These are phyloP conservation scores for Pleurotus tuoliensis DNA, from an alignment of 768 basidiomycete species.

Conservation along the genomic window DNA sequence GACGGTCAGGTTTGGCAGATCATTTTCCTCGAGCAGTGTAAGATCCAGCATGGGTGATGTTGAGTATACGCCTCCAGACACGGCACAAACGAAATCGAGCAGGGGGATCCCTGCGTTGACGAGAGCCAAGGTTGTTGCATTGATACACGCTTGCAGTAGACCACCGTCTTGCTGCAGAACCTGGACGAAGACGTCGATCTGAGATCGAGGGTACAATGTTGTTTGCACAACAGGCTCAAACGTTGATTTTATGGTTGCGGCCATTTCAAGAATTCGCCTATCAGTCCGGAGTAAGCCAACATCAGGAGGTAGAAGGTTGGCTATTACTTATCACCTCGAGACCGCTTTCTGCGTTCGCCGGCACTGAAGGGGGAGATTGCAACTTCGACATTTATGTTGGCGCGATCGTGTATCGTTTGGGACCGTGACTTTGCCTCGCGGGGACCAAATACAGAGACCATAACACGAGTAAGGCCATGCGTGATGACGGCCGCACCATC, in stretches of 20 bases:
- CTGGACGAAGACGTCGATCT: slow-evolving; percentile 93
- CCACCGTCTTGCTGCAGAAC: slow-evolving; percentile 94
- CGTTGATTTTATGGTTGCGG: slow-evolving; percentile 83
- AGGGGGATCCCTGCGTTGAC: slow-evolving; percentile 88
- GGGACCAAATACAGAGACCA: slow-evolving; percentile 88
- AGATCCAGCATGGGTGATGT: slow-evolving; percentile 83
- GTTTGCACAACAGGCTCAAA: slow-evolving; percentile 96
- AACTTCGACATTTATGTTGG: slow-evolving; percentile 86
- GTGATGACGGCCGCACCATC: slow-evolving; percentile 83
- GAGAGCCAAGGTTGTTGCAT: slow-evolving; percentile 91
- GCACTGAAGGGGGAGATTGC: slow-evolving; percentile 85
- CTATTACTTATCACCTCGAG: slow-evolving; percentile 79
- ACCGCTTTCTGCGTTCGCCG: slow-evolving; percentile 70
- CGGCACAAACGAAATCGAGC: slow-evolving; percentile 85
- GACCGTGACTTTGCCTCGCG: slow-evolving; percentile 82
- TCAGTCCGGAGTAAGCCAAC: slow-evolving; percentile 9
- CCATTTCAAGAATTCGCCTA: slow-evolving; percentile 86
- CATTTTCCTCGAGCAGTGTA: slow-evolving; percentile 84
- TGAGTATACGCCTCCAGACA: slow-evolving; percentile 84
- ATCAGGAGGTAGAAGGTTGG: not conserved
- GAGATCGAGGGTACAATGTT: slow-evolving; percentile 86
- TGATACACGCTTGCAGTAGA: slow-evolving; percentile 86
- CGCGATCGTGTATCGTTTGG: slow-evolving; percentile 82
- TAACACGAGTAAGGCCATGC: slow-evolving; percentile 89
- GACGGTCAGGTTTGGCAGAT: slow-evolving; percentile 83